Conservation (phyloP, 441 rosid species). For the Erodium texanum region DNA sequence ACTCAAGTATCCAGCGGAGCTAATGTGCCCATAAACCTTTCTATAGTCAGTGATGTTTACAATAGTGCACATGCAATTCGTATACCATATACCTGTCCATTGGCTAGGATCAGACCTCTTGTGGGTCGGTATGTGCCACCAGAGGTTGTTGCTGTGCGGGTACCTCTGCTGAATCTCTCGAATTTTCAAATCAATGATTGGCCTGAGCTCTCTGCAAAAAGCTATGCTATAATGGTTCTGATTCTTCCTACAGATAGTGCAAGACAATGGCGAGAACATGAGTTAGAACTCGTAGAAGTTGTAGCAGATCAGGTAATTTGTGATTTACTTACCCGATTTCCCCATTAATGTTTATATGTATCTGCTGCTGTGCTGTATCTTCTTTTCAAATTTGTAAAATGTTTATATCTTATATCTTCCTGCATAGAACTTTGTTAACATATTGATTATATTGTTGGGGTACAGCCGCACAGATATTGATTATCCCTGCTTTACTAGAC, state of each 20-base stretch:
- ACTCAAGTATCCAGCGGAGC: slow-evolving; percentile 52
- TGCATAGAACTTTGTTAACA: not conserved
- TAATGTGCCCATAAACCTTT: slow-evolving; percentile 46
- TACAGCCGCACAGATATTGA: not conserved
- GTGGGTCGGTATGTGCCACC: slow-evolving; percentile 54
- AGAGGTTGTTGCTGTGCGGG: slow-evolving; percentile 88
- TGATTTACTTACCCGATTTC: slow-evolving; percentile 16
- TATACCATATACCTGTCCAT: slow-evolving; percentile 59
- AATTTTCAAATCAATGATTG: slow-evolving; percentile 77
- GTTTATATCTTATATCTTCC: not conserved
- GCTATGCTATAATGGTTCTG: slow-evolving; percentile 78
- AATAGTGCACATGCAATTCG: slow-evolving; percentile 50
- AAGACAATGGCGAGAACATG: slow-evolving; percentile 84
- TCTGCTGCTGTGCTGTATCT: slow-evolving; percentile 5
- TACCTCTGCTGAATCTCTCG: slow-evolving; percentile 71
- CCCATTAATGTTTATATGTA: not conserved
- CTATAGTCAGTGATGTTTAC: slow-evolving; percentile 55
- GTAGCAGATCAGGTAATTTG: slow-evolving; percentile 81
- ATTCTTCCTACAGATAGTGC: slow-evolving; percentile 75
- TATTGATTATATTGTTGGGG: not conserved
- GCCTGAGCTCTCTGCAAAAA: slow-evolving; percentile 72
- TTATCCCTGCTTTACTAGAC: not conserved
- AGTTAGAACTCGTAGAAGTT: slow-evolving; percentile 84
- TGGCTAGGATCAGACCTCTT: slow-evolving; percentile 63
- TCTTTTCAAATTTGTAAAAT: not conserved